Evolutionary conservation across 2,329 filamentous ascomycete genomes (phyloP).

Genomic region (Macrophomina tecta): DNA sequence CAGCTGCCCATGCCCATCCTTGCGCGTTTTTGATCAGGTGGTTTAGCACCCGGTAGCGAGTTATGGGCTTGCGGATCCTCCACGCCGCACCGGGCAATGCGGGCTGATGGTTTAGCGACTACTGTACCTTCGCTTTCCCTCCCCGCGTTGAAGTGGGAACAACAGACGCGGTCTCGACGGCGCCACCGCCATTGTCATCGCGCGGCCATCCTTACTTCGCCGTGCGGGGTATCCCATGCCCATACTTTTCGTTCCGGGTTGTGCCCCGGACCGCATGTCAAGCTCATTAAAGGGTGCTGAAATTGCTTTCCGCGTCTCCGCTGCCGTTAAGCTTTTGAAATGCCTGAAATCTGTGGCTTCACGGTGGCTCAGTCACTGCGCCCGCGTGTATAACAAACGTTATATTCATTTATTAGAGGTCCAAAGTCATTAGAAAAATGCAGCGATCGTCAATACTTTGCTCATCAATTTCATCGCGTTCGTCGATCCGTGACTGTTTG

Average conservation of each 20-base stretch:
- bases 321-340: background rate
- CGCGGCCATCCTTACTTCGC: background rate
- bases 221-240: background rate
- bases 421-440: background rate
- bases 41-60: background rate
- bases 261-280: background rate
- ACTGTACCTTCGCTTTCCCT: background rate
- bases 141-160: background rate
- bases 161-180: background rate
- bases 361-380: conserved; percentile 8
- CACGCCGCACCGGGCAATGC: conserved; percentile 4
- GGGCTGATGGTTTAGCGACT: background rate
- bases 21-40: background rate
- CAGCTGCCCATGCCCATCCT: background rate
- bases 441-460: too few relatives aligned
- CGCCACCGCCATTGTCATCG: background rate
- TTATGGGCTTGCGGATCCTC: conserved; percentile 13
- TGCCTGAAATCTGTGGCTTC: background rate
- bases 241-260: background rate
- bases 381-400: background rate
- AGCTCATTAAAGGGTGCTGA: background rate
- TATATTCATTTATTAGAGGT: background rate
- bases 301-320: conserved; percentile 1
- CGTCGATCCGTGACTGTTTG: background rate
- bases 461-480: too few relatives aligned